Evolutionary conservation across 768 basidiomycete genomes (phyloP).

Genomic region (Leccinellum rugosiceps): DNA sequence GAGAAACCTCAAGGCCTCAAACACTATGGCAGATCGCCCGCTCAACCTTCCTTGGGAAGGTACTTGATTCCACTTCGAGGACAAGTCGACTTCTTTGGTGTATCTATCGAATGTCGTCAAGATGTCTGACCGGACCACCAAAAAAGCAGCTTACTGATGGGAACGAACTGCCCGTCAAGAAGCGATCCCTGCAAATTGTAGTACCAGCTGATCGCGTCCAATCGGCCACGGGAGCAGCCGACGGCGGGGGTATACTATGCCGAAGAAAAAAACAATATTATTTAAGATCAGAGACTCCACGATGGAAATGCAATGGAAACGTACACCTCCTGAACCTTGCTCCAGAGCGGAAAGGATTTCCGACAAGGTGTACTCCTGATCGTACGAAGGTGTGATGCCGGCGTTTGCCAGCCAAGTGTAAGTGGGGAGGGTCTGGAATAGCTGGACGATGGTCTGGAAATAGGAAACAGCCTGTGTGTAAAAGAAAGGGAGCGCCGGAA

Average conservation of each 20-base stretch:
- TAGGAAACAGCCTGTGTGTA: constrained; percentile 56
- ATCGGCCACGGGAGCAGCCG: constrained; percentile 37
- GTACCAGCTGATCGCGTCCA: constrained; percentile 55
- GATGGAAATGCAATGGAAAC: neutral
- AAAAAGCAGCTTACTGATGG: constrained; percentile 45
- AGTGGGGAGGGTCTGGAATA: constrained; percentile 70
- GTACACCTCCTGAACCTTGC: constrained; percentile 47
- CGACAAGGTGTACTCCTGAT: constrained; percentile 53
- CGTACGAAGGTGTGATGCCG: constrained; percentile 67
- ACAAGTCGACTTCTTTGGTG: constrained; percentile 53
- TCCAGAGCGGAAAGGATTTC: constrained; percentile 53
- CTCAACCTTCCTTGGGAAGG: constrained; percentile 42
- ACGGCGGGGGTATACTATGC: constrained; percentile 48
- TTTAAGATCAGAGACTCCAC: neutral
- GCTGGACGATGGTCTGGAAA: constrained; percentile 53
- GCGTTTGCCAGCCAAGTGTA: constrained; percentile 67
- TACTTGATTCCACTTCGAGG: constrained; percentile 57
- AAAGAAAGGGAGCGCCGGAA: neutral
- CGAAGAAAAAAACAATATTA: neutral
- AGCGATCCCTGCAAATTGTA: constrained; percentile 62
- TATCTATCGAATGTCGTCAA: constrained; percentile 37
- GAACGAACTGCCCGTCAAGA: constrained; percentile 59
- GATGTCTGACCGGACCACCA: neutral
- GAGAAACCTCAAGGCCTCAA: neutral
- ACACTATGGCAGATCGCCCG: neutral